A percentile compares a stretch with the other conserved stretches of the same genome.
Evolutionary conservation across 768 basidiomycete genomes (phyloP).

Genomic region (Tephrocybe sp.): DNA sequence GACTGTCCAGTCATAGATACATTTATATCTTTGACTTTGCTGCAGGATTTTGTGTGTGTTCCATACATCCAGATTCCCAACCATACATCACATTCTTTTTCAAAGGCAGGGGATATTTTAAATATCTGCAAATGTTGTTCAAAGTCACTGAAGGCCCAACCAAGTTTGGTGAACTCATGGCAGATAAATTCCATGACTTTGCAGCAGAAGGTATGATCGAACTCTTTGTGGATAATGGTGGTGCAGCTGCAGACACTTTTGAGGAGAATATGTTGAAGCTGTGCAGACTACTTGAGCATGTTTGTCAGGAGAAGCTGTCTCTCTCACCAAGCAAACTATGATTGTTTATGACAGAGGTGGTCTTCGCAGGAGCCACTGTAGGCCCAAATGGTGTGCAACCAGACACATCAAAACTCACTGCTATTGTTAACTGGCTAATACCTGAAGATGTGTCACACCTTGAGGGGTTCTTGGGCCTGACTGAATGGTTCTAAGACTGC

Average conservation of each 20-base stretch:
- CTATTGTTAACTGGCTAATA: too few relatives aligned
- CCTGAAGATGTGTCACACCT: too few relatives aligned
- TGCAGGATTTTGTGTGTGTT: conserved; percentile 31
- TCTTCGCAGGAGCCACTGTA: too few relatives aligned
- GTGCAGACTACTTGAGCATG: neutral
- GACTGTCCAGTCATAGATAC: conserved; percentile 32
- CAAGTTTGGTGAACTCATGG: conserved; percentile 30
- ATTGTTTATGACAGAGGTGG: conserved; percentile 32
- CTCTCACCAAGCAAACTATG: conserved; percentile 32
- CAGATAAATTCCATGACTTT: conserved; percentile 23
- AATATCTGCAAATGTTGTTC: conserved; percentile 36
- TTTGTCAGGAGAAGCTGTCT: conserved; percentile 13
- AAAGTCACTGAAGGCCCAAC: conserved; percentile 39
- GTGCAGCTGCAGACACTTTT: conserved; percentile 29
- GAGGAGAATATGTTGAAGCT: conserved; percentile 25
- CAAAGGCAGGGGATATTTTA: conserved; percentile 34
- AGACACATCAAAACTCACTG: conserved; percentile 34
- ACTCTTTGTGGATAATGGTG: conserved; percentile 42
- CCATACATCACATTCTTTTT: conserved; percentile 34
- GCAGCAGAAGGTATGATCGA: conserved; percentile 25
- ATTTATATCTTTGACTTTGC: conserved; percentile 36
- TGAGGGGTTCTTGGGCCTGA: too few relatives aligned
- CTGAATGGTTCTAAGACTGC: too few relatives aligned
- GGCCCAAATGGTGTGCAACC: conserved; percentile 31
- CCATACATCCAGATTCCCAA: conserved; percentile 10